Evolutionary conservation across 2,329 filamentous ascomycete species (phyloP).

Genomic region (Parastagonospora avenae): DNA sequence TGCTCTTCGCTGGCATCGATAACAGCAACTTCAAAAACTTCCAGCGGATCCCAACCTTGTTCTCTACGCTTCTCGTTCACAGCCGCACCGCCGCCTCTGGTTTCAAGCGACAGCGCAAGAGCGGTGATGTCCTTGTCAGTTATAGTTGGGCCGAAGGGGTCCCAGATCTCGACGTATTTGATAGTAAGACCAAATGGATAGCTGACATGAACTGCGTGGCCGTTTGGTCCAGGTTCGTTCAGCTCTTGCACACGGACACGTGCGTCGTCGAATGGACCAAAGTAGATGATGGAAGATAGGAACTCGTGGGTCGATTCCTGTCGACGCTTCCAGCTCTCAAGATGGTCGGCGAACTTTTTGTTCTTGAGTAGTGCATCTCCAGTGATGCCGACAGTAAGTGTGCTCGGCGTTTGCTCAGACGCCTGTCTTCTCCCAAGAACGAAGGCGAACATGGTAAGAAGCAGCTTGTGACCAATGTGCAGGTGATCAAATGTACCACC

Average conservation of each 20-base stretch:
- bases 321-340: constrained; percentile 80
- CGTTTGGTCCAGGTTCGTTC: constrained; percentile 54
- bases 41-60: constrained; percentile 75
- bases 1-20: constrained; percentile 69
- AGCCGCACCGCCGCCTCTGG: constrained; percentile 77
- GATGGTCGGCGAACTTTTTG: constrained; percentile 82
- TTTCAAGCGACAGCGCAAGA: constrained; percentile 87
- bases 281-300: constrained; percentile 65
- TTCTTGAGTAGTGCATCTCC: constrained; percentile 84
- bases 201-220: constrained; percentile 59
- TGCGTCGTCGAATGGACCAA: constrained; percentile 56
- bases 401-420: constrained; percentile 47
- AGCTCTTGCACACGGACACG: constrained; percentile 53
- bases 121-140: constrained; percentile 78
- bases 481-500: constrained; percentile 97
- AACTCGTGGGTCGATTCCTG: constrained; percentile 74
- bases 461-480: constrained; percentile 93
- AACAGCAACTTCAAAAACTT: constrained; percentile 88
- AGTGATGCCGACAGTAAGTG: constrained; percentile 83
- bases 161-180: constrained; percentile 82
- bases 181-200: constrained; percentile 70
- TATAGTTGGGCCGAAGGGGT: constrained; percentile 89
- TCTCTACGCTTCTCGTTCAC: constrained; percentile 83
- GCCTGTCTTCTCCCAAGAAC: constrained; percentile 57
- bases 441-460: constrained; percentile 85